Evolutionary conservation across 164 flowering plant species (phyloP).

Genomic region (Annona squamosa): DNA sequence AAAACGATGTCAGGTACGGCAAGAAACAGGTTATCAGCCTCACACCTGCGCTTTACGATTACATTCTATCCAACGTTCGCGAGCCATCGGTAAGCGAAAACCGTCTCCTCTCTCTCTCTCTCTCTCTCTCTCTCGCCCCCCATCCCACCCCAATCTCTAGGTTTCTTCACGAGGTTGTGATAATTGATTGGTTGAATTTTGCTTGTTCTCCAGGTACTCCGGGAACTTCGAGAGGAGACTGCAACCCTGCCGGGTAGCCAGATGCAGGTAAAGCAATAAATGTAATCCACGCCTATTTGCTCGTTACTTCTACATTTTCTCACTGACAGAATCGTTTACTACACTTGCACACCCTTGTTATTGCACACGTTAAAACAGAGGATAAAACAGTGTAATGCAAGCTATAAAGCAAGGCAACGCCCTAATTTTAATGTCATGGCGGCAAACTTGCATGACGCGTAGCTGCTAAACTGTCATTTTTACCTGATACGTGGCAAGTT

Average conservation of each 20-base stretch:
- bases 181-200: neutral
- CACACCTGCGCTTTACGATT: constrained; percentile 29
- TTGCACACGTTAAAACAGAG: too few species aligned
- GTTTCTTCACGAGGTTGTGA: neutral
- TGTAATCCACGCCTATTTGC: too few species aligned
- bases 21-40: constrained; percentile 27
- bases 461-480: too few species aligned
- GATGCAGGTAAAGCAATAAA: constrained; percentile 21
- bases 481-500: too few species aligned
- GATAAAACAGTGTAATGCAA: too few species aligned
- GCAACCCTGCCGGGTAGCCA: constrained; percentile 54
- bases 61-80: constrained; percentile 26
- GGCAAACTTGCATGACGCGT: too few species aligned
- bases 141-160: neutral
- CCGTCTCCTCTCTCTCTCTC: neutral
- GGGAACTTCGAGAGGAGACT: constrained; percentile 74
- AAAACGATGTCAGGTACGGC: constrained; percentile 18
- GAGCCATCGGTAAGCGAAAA: constrained; percentile 23
- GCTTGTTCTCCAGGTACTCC: constrained; percentile 18
- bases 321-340: too few species aligned
- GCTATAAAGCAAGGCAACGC: too few species aligned
- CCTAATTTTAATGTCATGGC: too few species aligned
- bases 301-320: too few species aligned
- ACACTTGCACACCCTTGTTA: too few species aligned
- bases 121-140: neutral